Percentiles rank a stretch among this genome's conserved stretches.
phyloP scores from a whole-genome alignment of 257 asterid genomes.

The Thymus mandschuricus region DNA sequence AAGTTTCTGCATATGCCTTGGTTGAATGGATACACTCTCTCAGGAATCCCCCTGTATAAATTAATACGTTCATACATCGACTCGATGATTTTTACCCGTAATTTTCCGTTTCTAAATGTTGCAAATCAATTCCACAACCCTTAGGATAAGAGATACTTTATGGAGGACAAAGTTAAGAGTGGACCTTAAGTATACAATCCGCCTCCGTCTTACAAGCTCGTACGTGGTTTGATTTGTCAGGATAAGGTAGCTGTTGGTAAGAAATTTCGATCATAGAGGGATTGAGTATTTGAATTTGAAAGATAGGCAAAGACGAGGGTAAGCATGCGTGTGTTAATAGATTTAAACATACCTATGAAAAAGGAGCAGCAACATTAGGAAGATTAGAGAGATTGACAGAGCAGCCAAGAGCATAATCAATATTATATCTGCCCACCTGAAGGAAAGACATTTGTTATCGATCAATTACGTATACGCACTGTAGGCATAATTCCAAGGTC shows the following conservation, averaged over 20 bases:
- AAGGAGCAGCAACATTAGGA: slow-evolving; percentile 82
- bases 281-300: slow-evolving; percentile 18
- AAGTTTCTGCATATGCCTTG: slow-evolving; percentile 87
- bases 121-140: too few species aligned
- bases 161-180: slow-evolving; percentile 27
- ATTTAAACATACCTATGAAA: slow-evolving; percentile 72
- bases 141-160: too few species aligned
- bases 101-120: too few species aligned
- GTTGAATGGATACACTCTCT: slow-evolving; percentile 88
- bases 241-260: slow-evolving; percentile 77
- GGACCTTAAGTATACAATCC: slow-evolving; percentile 83
- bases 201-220: slow-evolving; percentile 88
- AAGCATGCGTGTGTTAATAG: neutral
- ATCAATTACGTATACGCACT: slow-evolving; percentile 17
- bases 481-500: slow-evolving; percentile 13
- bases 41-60: slow-evolving; percentile 74
- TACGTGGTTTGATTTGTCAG: slow-evolving; percentile 95
- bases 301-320: slow-evolving; percentile 11
- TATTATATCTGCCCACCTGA: slow-evolving; percentile 85
- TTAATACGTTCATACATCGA: slow-evolving; percentile 14
- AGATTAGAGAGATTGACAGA: slow-evolving; percentile 60
- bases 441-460: slow-evolving; percentile 33
- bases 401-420: slow-evolving; percentile 69
- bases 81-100: too few species aligned
- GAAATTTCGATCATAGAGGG: slow-evolving; percentile 30